Base-by-base conservation (phyloP, 1,284 basidiomycete genomes). In the Naganishia sp. region DNA sequence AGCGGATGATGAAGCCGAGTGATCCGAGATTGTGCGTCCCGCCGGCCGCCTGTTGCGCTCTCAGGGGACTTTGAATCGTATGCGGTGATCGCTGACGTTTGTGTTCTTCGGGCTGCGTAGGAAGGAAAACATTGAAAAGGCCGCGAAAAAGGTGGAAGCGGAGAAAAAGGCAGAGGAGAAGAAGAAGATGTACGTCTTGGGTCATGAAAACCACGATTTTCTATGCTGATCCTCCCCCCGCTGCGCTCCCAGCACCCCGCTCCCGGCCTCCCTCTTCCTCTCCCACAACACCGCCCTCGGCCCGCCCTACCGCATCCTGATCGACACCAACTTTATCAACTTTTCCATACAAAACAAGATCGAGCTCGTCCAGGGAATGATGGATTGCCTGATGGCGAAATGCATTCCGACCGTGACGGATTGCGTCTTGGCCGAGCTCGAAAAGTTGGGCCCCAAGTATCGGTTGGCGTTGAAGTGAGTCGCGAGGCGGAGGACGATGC, bases 251-350 rank as follows among this genome's bases (percentile, higher is more conserved):
- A 92, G 90, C 55, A 86, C 90, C 7, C 88, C 89, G 72, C 84
- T 90, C 21, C 89, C 92, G 5, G 92, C 92, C 11, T 93, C 92
- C 11, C 85, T 99, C 72, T 99, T 99, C 84, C 85, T 99, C 67
- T 88, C 90, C 25, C 96, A 99, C 79, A 99, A 99, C 78, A 89
- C 90, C 18, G 90, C 94, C 13, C 88, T 99, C 39, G 94, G 92
- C 0, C 96, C 96, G 0, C 96, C 96, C 0, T 99, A 99, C 78
- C 88, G 95, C 31, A 91, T 99, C 11, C 86, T 99, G 50, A 93
- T 99, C 66, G 96, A 99, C 81, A 99, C 96, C 75, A 99, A 99
- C 79, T 99, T 99, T 76, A 98, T 99, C 84, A 99, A 99, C 78
- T 95, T 99, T 78, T 92, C 90, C 71, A 84, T 99, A 56, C 95